phyloP scores from a whole-genome alignment of 306 rosid species.

The Calophaca sinica region DNA sequence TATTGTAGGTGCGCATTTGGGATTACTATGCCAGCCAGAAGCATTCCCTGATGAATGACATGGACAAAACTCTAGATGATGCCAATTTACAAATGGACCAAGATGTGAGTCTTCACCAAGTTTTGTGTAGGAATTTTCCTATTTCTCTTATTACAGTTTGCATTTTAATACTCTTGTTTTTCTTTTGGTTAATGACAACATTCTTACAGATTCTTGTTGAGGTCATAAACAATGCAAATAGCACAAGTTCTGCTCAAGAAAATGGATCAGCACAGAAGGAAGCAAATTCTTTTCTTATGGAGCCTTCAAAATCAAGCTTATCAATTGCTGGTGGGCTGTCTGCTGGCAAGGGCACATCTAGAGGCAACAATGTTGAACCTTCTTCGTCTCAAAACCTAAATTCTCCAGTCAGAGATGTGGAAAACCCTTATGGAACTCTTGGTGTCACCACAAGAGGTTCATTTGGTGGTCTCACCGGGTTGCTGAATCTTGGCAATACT shows the following conservation, averaged over 20 bases:
- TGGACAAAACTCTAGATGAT: slow-evolving; percentile 96
- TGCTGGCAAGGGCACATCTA: slow-evolving; percentile 78
- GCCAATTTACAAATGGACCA: slow-evolving; percentile 99
- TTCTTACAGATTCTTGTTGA: slow-evolving; percentile 89
- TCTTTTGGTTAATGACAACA: slow-evolving; percentile 45
- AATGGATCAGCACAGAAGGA: slow-evolving; percentile 85
- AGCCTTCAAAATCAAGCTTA: slow-evolving; percentile 80
- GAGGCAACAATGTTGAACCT: slow-evolving; percentile 65
- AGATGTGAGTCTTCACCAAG: slow-evolving; percentile 69
- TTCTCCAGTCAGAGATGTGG: slow-evolving; percentile 74
- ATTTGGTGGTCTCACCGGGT: slow-evolving; percentile 87
- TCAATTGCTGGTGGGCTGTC: slow-evolving; percentile 87
- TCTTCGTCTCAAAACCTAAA: slow-evolving; percentile 62
- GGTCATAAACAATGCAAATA: slow-evolving; percentile 71
- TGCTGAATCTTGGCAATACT: slow-evolving; percentile 96
- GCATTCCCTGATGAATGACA: slow-evolving; percentile 93
- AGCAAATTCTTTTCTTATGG: slow-evolving; percentile 71
- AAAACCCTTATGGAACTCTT: slow-evolving; percentile 61
- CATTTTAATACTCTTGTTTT: slow-evolving; percentile 45
- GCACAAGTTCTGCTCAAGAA: slow-evolving; percentile 65
- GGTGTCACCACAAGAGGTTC: slow-evolving; percentile 96
- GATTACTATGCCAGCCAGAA: slow-evolving; percentile 86
- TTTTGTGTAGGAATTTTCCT: slow-evolving; percentile 41
- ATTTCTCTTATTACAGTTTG: slow-evolving; percentile 29
- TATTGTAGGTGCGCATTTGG: slow-evolving; percentile 85